phyloP scores from a whole-genome alignment of 306 rosid genomes.

The Casuarina cunninghamiana region DNA sequence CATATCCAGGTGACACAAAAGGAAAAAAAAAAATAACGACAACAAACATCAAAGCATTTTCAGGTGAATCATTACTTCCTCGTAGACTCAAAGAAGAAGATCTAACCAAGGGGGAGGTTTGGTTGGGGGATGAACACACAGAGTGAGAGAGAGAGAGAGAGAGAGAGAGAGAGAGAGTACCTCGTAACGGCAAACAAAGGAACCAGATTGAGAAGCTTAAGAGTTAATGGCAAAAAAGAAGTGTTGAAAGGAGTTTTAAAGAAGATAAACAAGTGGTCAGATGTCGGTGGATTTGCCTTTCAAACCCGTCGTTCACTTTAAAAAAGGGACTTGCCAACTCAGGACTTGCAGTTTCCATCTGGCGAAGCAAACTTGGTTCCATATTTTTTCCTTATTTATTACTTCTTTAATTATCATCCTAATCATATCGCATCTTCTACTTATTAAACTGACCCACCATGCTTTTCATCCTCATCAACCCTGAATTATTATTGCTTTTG shows the following conservation, averaged over 20 bases:
- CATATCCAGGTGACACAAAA: neutral
- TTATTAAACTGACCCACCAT: neutral
- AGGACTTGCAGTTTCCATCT: conserved; percentile 49
- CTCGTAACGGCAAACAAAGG: conserved; percentile 24
- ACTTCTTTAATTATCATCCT: conserved; percentile 29
- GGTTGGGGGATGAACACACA: no score
- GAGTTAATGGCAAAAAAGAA: conserved; percentile 33
- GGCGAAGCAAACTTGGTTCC: conserved; percentile 60
- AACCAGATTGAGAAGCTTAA: conserved; percentile 33
- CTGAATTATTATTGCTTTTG: neutral
- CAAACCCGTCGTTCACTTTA: conserved; percentile 25
- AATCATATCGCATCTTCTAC: conserved; percentile 33
- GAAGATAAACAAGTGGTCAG: conserved; percentile 34
- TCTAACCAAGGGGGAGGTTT: neutral
- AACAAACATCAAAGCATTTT: neutral
- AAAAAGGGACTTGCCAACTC: conserved; percentile 66
- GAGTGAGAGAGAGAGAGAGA: neutral
- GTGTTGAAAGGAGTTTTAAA: conserved; percentile 25
- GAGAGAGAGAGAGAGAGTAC: conserved; percentile 27
- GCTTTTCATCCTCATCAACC: neutral
- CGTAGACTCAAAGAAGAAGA: neutral
- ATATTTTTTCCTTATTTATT: conserved; percentile 37
- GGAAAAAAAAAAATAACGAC: neutral
- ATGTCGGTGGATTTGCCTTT: conserved; percentile 49
- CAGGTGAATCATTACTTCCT: neutral